Conservation (phyloP, 192 early-diverging fungal genomes). For the Entomortierella parvispora region DNA sequence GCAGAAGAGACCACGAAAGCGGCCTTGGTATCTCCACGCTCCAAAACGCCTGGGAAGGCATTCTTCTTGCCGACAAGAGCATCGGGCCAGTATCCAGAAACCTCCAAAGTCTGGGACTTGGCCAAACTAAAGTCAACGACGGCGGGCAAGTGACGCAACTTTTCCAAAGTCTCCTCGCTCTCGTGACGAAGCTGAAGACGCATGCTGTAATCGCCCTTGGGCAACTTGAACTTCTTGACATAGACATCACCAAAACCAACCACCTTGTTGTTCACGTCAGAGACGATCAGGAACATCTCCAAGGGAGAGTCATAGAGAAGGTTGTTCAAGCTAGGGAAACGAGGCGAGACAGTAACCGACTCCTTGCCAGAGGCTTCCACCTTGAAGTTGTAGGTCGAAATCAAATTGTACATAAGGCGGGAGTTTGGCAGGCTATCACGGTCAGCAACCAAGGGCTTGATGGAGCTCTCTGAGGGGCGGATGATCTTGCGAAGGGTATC, state of each 20-base stretch:
- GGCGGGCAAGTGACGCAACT: conserved; percentile 70
- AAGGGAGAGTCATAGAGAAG: conserved; percentile 85
- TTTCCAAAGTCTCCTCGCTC: conserved; percentile 75
- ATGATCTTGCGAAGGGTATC: conserved; percentile 73
- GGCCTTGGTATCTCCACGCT: conserved; percentile 60
- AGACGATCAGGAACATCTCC: conserved; percentile 77
- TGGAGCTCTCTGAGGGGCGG: conserved; percentile 69
- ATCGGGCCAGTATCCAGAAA: conserved; percentile 67
- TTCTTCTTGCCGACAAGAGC: conserved; percentile 56
- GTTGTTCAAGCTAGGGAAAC: conserved; percentile 68
- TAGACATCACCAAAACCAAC: conserved; percentile 79
- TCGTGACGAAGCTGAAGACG: conserved; percentile 82
- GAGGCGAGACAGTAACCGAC: conserved; percentile 62
- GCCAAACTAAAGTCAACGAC: conserved; percentile 73
- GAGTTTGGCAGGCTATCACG: conserved; percentile 83
- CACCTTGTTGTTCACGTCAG: conserved; percentile 83
- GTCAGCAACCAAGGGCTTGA: conserved; percentile 71
- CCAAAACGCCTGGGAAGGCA: conserved; percentile 59
- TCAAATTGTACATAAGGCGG: conserved; percentile 74
- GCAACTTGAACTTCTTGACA: conserved; percentile 72
- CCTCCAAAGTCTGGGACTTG: conserved; percentile 62
- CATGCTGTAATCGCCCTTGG: conserved; percentile 87
- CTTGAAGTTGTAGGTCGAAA: conserved; percentile 79
- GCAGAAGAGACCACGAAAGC: conserved; percentile 66
- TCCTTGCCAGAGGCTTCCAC: conserved; percentile 63